Base-by-base conservation (phyloP, 202 grass and related monocot genomes). In the Panicum hallii region DNA sequence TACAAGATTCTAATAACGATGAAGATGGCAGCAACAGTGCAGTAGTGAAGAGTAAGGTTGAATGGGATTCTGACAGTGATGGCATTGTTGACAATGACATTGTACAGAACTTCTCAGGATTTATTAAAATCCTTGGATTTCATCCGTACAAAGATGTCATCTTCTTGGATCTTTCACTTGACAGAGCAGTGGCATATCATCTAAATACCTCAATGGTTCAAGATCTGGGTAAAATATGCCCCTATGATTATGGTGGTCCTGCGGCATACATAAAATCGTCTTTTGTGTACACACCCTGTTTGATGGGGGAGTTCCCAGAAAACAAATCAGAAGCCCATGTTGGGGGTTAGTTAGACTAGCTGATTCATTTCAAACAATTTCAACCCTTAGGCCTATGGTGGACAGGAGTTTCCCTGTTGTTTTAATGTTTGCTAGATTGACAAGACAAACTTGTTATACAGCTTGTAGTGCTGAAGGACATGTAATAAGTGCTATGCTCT, bases 201-300 rank as follows among this genome's bases (percentile, higher is more conserved):
- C 22, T 83, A 16, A 23, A 83, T 73, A 72, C 43, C 19, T 20
- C 22, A 7, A 63, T 16, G 17, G 20, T 63, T 50, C 44, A 63
- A 28, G 80, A 63, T 36, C 15, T 73, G 44, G 55, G 80, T 49
- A 13, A 62, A 13, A 0, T 72, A 41, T 2, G 44, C 55, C 80
- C 80, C 22, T 3, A 34, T 22, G 9, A 47, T 11, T 72, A 72
- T 46, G 0, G 7, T 49, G 69, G 69, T 72, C 12, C 6, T 72
- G 22, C 26, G 1, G 46, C 69, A 17, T 14, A 4, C 22, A 30
- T 72, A 30, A 28, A 9, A 50, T 72, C 69, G 0, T 50, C 45
- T 50, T 72, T 72, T 23, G n/a, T 48, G 45, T 72, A 82, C 41
- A 82, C 79, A 22, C 79, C 79, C n/a, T 82, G 79, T 45, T 72